These are phyloP conservation scores for Grammothele lineata DNA, from an alignment of 768 basidiomycete species.

Conservation along the genomic window DNA sequence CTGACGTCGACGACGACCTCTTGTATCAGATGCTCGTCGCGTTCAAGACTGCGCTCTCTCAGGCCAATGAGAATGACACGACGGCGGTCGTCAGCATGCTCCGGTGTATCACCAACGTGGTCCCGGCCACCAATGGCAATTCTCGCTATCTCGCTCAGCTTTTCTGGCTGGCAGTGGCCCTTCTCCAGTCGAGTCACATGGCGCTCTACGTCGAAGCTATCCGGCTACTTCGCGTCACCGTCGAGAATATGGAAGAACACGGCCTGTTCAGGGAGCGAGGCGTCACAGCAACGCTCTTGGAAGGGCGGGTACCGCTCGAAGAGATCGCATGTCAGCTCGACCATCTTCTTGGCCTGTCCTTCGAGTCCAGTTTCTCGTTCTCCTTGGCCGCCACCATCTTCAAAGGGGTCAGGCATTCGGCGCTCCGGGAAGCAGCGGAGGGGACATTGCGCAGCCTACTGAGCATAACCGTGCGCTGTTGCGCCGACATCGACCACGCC, in stretches of 20 bases:
- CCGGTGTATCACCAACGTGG: slow-evolving; percentile 74
- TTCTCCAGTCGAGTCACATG: slow-evolving; percentile 74
- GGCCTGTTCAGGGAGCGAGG: slow-evolving; percentile 51
- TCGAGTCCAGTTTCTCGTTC: slow-evolving; percentile 77
- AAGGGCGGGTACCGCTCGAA: slow-evolving; percentile 59
- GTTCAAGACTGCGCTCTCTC: slow-evolving; percentile 64
- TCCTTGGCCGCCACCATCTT: slow-evolving; percentile 79
- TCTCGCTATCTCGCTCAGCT: slow-evolving; percentile 72
- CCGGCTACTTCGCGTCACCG: slow-evolving; percentile 57
- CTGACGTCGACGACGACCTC: slow-evolving; percentile 89
- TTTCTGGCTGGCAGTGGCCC: slow-evolving; percentile 86
- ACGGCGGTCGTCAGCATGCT: slow-evolving; percentile 83
- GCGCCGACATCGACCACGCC: slow-evolving; percentile 21
- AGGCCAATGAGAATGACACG: slow-evolving; percentile 66
- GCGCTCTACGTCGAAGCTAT: slow-evolving; percentile 68
- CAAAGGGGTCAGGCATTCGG: slow-evolving; percentile 75
- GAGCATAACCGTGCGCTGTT: slow-evolving; percentile 45
- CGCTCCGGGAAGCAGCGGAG: slow-evolving; percentile 58
- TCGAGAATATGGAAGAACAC: slow-evolving; percentile 60
- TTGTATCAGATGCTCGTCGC: slow-evolving; percentile 92
- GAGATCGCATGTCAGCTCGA: slow-evolving; percentile 72
- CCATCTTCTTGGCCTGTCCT: slow-evolving; percentile 66
- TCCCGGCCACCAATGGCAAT: slow-evolving; percentile 61
- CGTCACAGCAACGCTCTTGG: slow-evolving; percentile 56
- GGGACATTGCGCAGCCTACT: slow-evolving; percentile 60